A percentile compares a stretch with the other conserved stretches of the same genome.
Conservation (phyloP, 768 basidiomycete genomes). For the Glaciozyma martinii region DNA sequence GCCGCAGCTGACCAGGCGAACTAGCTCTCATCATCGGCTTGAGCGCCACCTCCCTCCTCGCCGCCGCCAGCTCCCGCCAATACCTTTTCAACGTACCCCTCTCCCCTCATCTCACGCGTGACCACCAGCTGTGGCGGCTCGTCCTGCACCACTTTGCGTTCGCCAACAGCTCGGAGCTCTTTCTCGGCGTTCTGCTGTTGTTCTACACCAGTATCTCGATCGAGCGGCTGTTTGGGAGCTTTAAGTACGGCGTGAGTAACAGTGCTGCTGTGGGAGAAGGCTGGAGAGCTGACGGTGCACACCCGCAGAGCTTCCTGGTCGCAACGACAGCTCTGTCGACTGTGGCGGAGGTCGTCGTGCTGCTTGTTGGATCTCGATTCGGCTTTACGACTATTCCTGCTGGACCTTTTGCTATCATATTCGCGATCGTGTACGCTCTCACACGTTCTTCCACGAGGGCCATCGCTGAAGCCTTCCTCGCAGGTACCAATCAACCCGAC, state of each 20-base stretch:
- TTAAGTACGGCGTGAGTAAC: constrained; percentile 59
- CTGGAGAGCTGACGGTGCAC: neutral
- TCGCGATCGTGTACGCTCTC: constrained; percentile 8
- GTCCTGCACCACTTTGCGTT: constrained; percentile 64
- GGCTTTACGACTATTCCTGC: constrained; percentile 13
- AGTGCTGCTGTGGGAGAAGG: neutral
- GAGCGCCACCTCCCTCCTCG: neutral
- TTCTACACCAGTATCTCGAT: constrained; percentile 62
- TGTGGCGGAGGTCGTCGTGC: neutral
- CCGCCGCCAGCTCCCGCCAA: constrained; percentile 12
- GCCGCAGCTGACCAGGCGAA: neutral
- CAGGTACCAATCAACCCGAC: constrained; percentile 18
- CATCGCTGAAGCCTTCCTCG: neutral
- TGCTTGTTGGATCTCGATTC: neutral
- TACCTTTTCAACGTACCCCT: constrained; percentile 21
- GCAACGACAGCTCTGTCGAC: constrained; percentile 2
- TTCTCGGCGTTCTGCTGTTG: constrained; percentile 63
- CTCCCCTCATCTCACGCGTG: constrained; percentile 27
- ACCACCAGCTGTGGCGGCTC: constrained; percentile 73
- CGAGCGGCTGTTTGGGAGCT: constrained; percentile 75
- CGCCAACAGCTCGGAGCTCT: constrained; percentile 74
- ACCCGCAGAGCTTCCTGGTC: constrained; percentile 15
- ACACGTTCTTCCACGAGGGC: neutral
- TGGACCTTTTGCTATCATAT: constrained; percentile 18
- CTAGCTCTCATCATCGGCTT: constrained; percentile 7